Evolutionary conservation across 2,329 filamentous ascomycete genomes (phyloP), one percentile per base, ranked within the genome.

Genomic region (Colletotrichum horii): DNA sequence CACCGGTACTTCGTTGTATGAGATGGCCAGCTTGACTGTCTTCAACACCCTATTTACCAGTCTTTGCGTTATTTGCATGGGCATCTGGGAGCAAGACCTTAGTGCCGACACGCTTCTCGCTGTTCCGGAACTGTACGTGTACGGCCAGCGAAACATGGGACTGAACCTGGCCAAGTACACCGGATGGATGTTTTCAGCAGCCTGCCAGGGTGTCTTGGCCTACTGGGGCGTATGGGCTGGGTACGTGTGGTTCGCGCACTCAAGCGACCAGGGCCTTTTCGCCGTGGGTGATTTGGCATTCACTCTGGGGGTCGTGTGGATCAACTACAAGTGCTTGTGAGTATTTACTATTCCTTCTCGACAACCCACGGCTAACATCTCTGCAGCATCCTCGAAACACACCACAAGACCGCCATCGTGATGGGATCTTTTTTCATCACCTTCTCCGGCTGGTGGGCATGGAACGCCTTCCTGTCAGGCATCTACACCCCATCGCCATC

Each of bases 31-130:
- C 78, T 85, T 98, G 81, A 97, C 94, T 62, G 95, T 98, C 82
- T 96, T 98, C 87, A 98, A 98, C 82, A 97, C 95, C 2, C 90
- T 98, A 15, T 98, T 98, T 84, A 98, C 96, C 1, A 97, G 94
- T 74, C 87, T 98, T 4, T 93, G 94, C 56, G 95, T 97, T 28
- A 97, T 98, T 77, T 94, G 97, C 80, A 91, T 98, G 78, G 96
- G 96, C 14, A 93, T 98, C 22, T 98, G 97, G 85, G 96, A 98
- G 81, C 95, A 98, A 82, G 96, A 98, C 81, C 89, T 98, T 4
- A 87, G 90, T 6, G 94, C 96, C 0, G 92, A 95, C 36, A 98
- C 96, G 0, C 88, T 98, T 4, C 89, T 98, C n/a, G 96, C 96
- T 0, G 93, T 98, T 0, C 96, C 96, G 0, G 96, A 98, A 83